A percentile compares a stretch with the other conserved stretches of the same genome.
Conservation (phyloP, 2,329 filamentous ascomycete genomes). For the Drechslerella stenobrocha region DNA sequence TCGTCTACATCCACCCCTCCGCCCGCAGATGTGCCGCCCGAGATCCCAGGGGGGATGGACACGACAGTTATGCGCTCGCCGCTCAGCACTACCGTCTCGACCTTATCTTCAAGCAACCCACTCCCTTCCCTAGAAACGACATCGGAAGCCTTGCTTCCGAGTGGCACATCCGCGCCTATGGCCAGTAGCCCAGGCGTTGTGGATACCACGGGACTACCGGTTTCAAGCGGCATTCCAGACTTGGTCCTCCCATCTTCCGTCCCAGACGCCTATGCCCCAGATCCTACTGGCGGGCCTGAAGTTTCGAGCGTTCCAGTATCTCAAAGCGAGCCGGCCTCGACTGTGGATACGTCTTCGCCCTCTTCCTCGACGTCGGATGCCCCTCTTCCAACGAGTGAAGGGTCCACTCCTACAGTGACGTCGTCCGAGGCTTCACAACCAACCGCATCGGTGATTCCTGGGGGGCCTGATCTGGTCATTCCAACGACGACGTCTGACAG, state of each 20-base stretch:
- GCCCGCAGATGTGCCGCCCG: too few species aligned
- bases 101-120: too few species aligned
- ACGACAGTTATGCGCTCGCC: too few species aligned
- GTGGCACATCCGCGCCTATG: too few species aligned
- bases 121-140: too few species aligned
- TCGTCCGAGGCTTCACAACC: constrained; percentile 7
- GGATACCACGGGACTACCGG: constrained; percentile 5
- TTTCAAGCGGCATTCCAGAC: constrained; percentile 23
- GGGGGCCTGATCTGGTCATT: constrained; percentile 29
- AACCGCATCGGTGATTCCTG: constrained; percentile 18
- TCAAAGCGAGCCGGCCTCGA: constrained; percentile 12
- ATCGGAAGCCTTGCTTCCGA: too few species aligned
- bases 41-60: too few species aligned
- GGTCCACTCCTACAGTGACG: constrained; percentile 5
- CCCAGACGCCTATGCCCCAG: constrained; percentile 10
- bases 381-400: constrained; percentile 14
- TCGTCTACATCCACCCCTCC: too few species aligned
- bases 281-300: constrained; percentile 10
- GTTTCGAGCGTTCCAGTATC: not conserved
- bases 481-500: constrained; percentile 25
- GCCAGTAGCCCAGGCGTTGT: too few species aligned
- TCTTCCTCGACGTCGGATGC: constrained; percentile 1
- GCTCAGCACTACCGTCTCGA: too few species aligned
- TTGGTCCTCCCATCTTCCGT: constrained; percentile 33
- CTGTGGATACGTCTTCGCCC: constrained; percentile 1